phyloP scores from a whole-genome alignment of 257 asterid genomes.

The Solanum corneliomulleri region DNA sequence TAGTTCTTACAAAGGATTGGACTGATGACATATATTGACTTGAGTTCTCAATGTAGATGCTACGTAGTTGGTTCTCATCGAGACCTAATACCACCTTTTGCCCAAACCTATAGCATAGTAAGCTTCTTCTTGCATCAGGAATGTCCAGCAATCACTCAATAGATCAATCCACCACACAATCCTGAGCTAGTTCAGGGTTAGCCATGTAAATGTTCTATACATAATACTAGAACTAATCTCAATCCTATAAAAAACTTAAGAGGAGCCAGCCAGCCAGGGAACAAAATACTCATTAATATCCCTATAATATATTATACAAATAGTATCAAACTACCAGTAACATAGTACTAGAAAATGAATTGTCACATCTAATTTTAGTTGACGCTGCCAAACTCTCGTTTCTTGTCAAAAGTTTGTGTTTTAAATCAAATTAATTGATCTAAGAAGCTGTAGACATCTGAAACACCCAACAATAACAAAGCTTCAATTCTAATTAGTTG shows the following conservation, averaged over 20 bases:
- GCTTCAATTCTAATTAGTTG: background rate
- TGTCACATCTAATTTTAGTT: background rate
- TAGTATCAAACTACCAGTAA: background rate
- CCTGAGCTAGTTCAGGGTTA: background rate
- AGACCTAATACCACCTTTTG: background rate
- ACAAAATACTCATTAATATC: background rate
- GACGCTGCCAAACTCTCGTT: background rate
- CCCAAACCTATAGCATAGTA: background rate
- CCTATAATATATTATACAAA: background rate
- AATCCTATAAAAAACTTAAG: background rate
- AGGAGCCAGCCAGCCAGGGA: background rate
- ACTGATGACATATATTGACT: background rate
- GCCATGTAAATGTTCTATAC: background rate
- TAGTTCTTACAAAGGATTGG: background rate
- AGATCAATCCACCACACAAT: background rate
- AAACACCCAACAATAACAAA: background rate
- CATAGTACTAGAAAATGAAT: background rate
- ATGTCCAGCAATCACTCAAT: background rate
- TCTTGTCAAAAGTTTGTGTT: background rate
- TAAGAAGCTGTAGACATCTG: background rate
- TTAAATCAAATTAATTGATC: background rate
- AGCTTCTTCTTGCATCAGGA: background rate
- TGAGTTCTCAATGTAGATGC: background rate
- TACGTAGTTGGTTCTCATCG: background rate
- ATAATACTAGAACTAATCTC: background rate